Base-by-base conservation (phyloP, 345 rosid species). In the Rhodomyrtus tomentosa region DNA sequence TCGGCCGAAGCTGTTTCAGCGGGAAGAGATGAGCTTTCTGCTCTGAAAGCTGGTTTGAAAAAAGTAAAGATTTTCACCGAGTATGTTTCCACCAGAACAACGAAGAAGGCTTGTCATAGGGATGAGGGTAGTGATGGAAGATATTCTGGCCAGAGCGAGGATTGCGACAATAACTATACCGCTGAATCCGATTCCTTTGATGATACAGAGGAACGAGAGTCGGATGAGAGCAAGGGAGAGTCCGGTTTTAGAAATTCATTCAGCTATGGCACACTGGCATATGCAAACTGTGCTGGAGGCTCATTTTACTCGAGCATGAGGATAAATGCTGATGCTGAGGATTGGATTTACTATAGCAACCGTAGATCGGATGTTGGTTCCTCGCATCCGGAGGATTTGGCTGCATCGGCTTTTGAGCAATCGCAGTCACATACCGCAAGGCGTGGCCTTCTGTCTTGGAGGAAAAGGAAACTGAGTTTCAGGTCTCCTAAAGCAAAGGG, bases 381-480 rank as follows among this genome's bases (percentile, higher is more conserved):
- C 85, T 88, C 89, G 2, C 52, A 82, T 7, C 29, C 32, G 82
- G 93, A 92, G 85, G 93, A 90, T 85, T 82, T 89, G 10, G 81
- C 87, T 68, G 88, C 89, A 76, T 85, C 85, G 36, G 83, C 82
- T 36, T 88, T 89, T 82, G 98, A 93, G 87, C 89, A 91, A 83
- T 86, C 89, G 10, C 55, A 90, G 53, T 73, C 88, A 85, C 94
- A 87, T 76, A 88, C 87, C 84, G 88, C 94, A 10, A 94, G 92
- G 86, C 93, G 93, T 83, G 90, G 93, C 85, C 87, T 95, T 82
- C 87, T 95, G 32, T 86, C 96, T 81, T 96, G 98, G 98, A 94
- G 95, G 91, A 95, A 95, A 86, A 90, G 98, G 89, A 95, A 94
- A 87, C 88, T 95, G 84, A 93, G 94, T 89, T 96, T 96, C 90